These are phyloP conservation scores for Aspergillus coremiiformis DNA, from an alignment of 495 filamentous ascomycete genomes.

Conservation along the genomic window DNA sequence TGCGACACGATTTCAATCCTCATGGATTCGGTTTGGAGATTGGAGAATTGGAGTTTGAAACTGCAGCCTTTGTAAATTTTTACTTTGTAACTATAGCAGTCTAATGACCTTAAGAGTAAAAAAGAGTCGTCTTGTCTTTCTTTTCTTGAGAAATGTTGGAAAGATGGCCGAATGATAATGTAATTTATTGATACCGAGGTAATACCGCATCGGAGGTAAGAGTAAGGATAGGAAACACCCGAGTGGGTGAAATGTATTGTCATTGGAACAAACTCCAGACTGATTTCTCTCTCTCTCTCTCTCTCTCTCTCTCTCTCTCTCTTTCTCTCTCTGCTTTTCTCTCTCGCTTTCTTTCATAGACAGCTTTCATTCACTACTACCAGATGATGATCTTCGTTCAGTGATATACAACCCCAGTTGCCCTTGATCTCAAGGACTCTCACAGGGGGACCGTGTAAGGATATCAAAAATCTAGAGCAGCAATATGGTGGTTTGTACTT, in stretches of 20 bases:
- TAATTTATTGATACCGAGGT: constrained; percentile 8
- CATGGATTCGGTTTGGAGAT: constrained; percentile 10
- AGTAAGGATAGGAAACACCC: neutral
- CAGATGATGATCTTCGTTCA: neutral
- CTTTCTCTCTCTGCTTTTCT: too few species aligned
- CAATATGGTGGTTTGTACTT: constrained; percentile 59
- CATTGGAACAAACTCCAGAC: constrained; percentile 5
- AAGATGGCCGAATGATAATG: neutral
- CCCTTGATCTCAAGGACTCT: neutral
- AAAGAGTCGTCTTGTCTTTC: too few species aligned
- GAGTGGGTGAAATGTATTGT: constrained; percentile 11
- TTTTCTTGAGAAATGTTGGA: too few species aligned
- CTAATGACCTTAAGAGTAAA: too few species aligned
- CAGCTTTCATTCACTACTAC: neutral
- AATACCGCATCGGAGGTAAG: neutral
- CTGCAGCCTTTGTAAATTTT: neutral
- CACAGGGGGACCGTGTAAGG: neutral
- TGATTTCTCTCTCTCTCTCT: too few species aligned
- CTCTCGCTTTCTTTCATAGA: neutral
- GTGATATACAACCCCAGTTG: neutral
- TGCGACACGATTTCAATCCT: constrained; percentile 2
- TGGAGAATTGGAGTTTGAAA: constrained; percentile 5
- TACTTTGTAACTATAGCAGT: neutral
- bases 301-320: too few species aligned
- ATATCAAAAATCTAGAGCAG: neutral